Conservation (phyloP, 306 rosid genomes). For the Biancaea sappan region DNA sequence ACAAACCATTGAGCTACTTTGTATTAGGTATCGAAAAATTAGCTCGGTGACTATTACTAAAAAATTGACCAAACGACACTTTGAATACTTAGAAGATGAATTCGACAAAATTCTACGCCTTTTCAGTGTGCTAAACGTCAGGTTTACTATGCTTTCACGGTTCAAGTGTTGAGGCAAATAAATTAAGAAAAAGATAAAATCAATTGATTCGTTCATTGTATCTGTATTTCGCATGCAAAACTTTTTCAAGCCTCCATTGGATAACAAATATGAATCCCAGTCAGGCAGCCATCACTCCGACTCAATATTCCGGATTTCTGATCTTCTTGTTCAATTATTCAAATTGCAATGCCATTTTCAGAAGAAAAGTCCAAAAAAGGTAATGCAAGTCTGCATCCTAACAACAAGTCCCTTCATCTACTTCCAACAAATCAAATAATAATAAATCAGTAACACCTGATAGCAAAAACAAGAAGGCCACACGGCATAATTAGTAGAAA, state of each 20-base stretch:
- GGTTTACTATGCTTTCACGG: neutral
- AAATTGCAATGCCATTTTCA: neutral
- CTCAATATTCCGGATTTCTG: neutral
- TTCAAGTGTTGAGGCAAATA: neutral
- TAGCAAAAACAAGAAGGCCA: neutral
- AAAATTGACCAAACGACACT: no score
- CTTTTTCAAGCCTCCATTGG: neutral
- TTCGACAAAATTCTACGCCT: no score
- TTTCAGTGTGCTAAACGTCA: neutral
- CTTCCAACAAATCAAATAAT: neutral
- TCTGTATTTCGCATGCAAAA: neutral
- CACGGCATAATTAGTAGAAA: neutral
- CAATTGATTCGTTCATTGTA: neutral
- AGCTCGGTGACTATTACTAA: no score
- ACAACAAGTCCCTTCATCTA: neutral
- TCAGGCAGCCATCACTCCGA: neutral
- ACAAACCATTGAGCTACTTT: no score
- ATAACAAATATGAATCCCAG: neutral
- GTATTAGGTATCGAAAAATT: no score
- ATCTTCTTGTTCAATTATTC: conserved; percentile 2
- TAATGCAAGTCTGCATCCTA: neutral
- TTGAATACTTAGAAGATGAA: no score
- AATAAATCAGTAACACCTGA: neutral
- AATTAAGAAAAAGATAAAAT: neutral
- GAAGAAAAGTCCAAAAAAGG: neutral